phyloP scores from a whole-genome alignment of 2,329 filamentous ascomycete genomes.

The Trichothecium roseum region DNA sequence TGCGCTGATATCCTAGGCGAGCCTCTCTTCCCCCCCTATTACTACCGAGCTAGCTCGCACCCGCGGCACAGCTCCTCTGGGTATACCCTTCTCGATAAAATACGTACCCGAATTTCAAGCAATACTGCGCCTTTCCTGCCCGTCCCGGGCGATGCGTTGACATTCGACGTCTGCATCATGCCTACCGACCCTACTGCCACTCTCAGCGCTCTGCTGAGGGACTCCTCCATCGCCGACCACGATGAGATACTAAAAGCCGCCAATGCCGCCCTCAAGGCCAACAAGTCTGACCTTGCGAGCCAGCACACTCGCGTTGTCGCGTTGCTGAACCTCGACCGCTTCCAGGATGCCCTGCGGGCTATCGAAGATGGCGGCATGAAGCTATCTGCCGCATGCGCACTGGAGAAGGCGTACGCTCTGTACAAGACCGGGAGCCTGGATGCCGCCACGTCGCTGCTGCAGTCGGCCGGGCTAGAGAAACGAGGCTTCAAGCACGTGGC shows the following conservation, averaged over 20 bases:
- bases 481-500: constrained; percentile 40
- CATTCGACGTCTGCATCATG: constrained; percentile 16
- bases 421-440: constrained; percentile 66
- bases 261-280: constrained; percentile 50
- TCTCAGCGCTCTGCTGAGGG: constrained; percentile 43
- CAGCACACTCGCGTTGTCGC: constrained; percentile 64
- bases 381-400: constrained; percentile 47
- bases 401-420: constrained; percentile 73
- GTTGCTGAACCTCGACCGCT: constrained; percentile 73
- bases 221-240: constrained; percentile 56
- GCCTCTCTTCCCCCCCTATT: too few species aligned
- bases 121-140: background rate
- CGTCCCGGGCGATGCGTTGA: constrained; percentile 10
- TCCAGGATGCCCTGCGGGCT: constrained; percentile 62
- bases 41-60: too few species aligned
- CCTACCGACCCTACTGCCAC: constrained; percentile 35
- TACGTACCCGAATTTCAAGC: too few species aligned
- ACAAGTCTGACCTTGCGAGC: constrained; percentile 47
- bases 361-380: constrained; percentile 53
- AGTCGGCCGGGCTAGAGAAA: constrained; percentile 18
- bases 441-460: constrained; percentile 45
- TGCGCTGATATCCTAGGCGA: too few species aligned
- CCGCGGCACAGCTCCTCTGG: too few species aligned
- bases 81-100: too few species aligned
- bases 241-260: constrained; percentile 59